phyloP scores from a whole-genome alignment of 106 monocot species.

The Triglochin maritima region DNA sequence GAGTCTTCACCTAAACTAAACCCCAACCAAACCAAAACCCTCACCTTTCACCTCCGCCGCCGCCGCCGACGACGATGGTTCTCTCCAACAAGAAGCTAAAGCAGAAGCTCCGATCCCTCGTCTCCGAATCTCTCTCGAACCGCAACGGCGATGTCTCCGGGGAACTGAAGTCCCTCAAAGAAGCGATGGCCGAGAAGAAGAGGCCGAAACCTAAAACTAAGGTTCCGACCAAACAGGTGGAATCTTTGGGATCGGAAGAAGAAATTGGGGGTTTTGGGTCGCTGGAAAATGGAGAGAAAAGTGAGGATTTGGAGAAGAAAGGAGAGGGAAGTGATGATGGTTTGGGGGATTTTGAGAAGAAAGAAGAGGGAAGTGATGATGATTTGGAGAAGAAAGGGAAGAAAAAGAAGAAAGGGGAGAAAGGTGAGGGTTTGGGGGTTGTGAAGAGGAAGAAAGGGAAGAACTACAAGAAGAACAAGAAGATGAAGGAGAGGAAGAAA shows the following conservation, averaged over 20 bases:
- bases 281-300: not conserved
- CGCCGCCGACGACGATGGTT: constrained; percentile 39
- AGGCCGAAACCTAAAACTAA: constrained; percentile 2
- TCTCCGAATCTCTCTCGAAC: constrained; percentile 21
- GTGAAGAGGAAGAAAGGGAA: constrained; percentile 9
- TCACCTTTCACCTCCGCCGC: not conserved
- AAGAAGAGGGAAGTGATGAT: not conserved
- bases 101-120: constrained; percentile 42
- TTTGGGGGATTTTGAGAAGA: not conserved
- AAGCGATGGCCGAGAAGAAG: constrained; percentile 26
- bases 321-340: constrained; percentile 6
- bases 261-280: constrained; percentile 2
- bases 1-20: not conserved
- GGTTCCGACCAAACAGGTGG: constrained; percentile 20
- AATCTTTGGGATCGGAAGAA: not conserved
- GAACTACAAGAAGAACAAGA: constrained; percentile 6
- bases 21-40: not conserved
- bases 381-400: not conserved
- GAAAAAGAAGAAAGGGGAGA: constrained; percentile 13
- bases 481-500: constrained; percentile 10
- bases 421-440: constrained; percentile 3
- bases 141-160: constrained; percentile 10
- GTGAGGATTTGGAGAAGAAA: not conserved
- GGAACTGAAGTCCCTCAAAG: constrained; percentile 33
- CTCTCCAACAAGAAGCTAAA: constrained; percentile 84